phyloP scores from a whole-genome alignment of 768 basidiomycete species.

The Mycena rosella region DNA sequence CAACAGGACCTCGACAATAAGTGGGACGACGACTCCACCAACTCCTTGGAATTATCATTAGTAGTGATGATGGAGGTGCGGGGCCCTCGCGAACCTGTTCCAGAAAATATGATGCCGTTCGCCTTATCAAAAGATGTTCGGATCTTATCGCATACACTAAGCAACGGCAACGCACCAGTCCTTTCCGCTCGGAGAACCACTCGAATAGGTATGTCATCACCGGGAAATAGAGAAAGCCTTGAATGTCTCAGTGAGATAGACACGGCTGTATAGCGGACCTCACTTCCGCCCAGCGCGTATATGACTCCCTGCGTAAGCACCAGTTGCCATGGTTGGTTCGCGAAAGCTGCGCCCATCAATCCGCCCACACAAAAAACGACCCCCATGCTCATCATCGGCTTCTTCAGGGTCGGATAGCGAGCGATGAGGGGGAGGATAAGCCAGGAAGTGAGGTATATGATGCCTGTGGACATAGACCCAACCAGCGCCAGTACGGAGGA shows the following conservation, averaged over 20 bases:
- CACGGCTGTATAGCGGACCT: neutral
- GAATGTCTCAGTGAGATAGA: neutral
- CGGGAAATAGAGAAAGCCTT: constrained; percentile 34
- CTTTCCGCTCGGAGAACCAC: constrained; percentile 34
- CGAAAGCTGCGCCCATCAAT: constrained; percentile 44
- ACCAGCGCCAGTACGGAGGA: constrained; percentile 42
- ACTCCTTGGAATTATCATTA: constrained; percentile 9
- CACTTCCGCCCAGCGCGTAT: constrained; percentile 45
- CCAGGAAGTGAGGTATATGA: constrained; percentile 42
- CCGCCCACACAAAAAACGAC: constrained; percentile 39
- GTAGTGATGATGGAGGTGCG: neutral
- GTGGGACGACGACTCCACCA: constrained; percentile 28
- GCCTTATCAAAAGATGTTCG: constrained; percentile 16
- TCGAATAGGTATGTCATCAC: constrained; percentile 34
- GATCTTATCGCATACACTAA: neutral
- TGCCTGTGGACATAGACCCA: constrained; percentile 44
- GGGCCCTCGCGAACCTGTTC: constrained; percentile 19
- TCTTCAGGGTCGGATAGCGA: constrained; percentile 41
- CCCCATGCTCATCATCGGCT: constrained; percentile 39
- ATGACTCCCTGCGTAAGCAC: constrained; percentile 42
- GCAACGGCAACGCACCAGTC: constrained; percentile 24
- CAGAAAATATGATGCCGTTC: constrained; percentile 36
- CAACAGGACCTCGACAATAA: constrained; percentile 30
- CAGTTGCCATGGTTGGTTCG: constrained; percentile 34
- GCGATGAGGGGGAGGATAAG: constrained; percentile 40